Conservation (phyloP, 2,329 filamentous ascomycete species). For the Exophiala bonariae region DNA sequence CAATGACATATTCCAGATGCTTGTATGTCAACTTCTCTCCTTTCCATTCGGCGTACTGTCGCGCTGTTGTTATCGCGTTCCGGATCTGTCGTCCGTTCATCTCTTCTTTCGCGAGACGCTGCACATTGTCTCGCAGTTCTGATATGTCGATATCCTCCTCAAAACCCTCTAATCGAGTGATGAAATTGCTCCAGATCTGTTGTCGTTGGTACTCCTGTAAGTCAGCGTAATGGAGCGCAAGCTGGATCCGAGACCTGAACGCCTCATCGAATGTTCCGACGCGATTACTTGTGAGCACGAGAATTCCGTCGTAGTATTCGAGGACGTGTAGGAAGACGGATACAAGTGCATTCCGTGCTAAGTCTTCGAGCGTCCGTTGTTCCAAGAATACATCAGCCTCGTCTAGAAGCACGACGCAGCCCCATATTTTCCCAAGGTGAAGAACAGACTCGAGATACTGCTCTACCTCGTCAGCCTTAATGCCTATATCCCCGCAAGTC, state of each 20-base stretch:
- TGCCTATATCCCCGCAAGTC: slow-evolving; percentile 43
- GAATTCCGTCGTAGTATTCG: slow-evolving; percentile 42
- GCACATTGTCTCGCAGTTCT: slow-evolving; percentile 18
- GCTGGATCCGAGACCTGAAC: slow-evolving; percentile 84
- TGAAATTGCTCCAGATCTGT: slow-evolving; percentile 15
- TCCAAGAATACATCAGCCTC: slow-evolving; percentile 33
- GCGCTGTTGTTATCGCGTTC: slow-evolving; percentile 29
- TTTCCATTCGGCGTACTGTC: slow-evolving; percentile 24
- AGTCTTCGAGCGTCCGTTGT: slow-evolving; percentile 21
- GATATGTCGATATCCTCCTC: slow-evolving; percentile 14
- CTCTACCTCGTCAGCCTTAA: slow-evolving; percentile 36
- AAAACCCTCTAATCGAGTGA: slow-evolving; percentile 6
- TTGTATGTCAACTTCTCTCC: slow-evolving; percentile 14
- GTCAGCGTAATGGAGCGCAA: slow-evolving; percentile 68
- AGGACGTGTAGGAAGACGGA: slow-evolving; percentile 38
- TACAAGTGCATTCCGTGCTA: slow-evolving; percentile 30
- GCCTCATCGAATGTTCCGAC: slow-evolving; percentile 85
- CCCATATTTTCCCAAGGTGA: slow-evolving; percentile 38
- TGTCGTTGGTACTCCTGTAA: slow-evolving; percentile 15
- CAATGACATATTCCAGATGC: slow-evolving; percentile 26
- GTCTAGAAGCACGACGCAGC: slow-evolving; percentile 32
- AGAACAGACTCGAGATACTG: slow-evolving; percentile 39
- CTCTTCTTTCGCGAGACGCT: slow-evolving; percentile 21
- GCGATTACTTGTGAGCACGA: slow-evolving; percentile 55
- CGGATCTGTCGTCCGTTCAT: slow-evolving; percentile 33